A percentile compares a stretch with the other conserved stretches of the same genome.
These are phyloP conservation scores for Sungouiella thailandica DNA, from an alignment of 805 yeast genomes.

Conservation along the genomic window DNA sequence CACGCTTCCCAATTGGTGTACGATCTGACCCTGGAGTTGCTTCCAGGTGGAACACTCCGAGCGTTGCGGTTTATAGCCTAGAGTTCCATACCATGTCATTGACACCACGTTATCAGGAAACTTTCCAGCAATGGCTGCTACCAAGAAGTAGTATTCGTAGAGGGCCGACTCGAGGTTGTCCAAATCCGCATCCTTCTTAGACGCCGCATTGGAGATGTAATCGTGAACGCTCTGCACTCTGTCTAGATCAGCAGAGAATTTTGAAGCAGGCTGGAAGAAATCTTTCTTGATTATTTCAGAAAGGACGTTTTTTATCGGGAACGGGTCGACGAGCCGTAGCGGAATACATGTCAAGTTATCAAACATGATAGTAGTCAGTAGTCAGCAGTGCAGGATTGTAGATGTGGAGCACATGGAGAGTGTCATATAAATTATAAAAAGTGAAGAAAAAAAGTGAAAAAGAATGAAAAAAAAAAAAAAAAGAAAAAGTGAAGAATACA, in stretches of 20 bases:
- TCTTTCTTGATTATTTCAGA: conserved; percentile 44
- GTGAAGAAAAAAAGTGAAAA: neutral
- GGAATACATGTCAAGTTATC: conserved; percentile 48
- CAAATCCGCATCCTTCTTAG: conserved; percentile 20
- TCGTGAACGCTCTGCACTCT: conserved; percentile 42
- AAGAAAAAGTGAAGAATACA: too few relatives aligned
- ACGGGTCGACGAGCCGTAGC: conserved; percentile 39
- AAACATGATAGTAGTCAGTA: conserved; percentile 5
- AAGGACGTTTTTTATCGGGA: conserved; percentile 37
- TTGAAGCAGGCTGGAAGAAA: conserved; percentile 33
- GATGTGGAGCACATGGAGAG: too few relatives aligned
- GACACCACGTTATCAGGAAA: conserved; percentile 59
- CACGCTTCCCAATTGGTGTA: conserved; percentile 65
- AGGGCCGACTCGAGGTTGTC: conserved; percentile 22
- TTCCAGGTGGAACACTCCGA: conserved; percentile 3
- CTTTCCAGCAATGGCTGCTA: conserved; percentile 44
- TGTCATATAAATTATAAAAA: too few relatives aligned
- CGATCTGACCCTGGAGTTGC: conserved; percentile 53
- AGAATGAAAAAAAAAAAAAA: neutral
- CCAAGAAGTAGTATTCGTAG: conserved; percentile 43
- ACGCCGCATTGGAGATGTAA: conserved; percentile 25
- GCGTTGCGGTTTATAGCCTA: conserved; percentile 51
- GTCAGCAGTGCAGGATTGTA: conserved; percentile 1
- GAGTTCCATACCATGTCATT: conserved; percentile 71
- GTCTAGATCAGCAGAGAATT: conserved; percentile 33